phyloP scores from a whole-genome alignment of 1,284 basidiomycete species.

The Peniophora sp. region DNA sequence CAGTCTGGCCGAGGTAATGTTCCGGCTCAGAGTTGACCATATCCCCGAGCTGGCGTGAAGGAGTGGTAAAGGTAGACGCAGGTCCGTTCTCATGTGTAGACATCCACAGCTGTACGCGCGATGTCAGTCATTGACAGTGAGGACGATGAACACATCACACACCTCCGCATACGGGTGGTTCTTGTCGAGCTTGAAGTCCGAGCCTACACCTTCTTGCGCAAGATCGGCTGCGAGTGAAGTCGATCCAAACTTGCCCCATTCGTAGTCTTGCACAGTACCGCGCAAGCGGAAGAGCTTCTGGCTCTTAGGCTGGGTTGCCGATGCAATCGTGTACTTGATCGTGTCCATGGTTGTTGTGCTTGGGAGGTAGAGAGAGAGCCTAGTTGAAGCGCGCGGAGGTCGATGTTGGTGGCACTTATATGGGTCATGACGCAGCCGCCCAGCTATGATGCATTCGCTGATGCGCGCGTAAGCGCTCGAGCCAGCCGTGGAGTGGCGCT shows the following conservation, averaged over 20 bases:
- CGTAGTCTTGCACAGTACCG: conserved; percentile 11
- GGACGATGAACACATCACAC: background rate
- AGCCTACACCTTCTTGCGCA: conserved; percentile 8
- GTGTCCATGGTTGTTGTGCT: too few relatives aligned
- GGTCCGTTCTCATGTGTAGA: conserved; percentile 57
- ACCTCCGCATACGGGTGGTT: conserved; percentile 13
- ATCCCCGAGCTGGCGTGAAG: conserved; percentile 24
- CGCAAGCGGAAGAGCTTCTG: conserved; percentile 9
- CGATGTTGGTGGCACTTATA: too few relatives aligned
- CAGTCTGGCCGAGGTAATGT: conserved; percentile 23
- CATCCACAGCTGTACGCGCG: conserved; percentile 51
- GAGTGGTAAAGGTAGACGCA: conserved; percentile 26
- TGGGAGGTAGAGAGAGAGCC: too few relatives aligned
- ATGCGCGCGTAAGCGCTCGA: too few relatives aligned
- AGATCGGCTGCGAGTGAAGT: conserved; percentile 12
- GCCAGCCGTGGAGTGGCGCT: too few relatives aligned
- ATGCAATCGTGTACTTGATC: too few relatives aligned
- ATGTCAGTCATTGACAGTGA: background rate
- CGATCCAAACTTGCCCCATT: conserved; percentile 13
- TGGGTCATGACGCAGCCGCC: too few relatives aligned
- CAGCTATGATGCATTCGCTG: too few relatives aligned
- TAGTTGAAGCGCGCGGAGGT: too few relatives aligned
- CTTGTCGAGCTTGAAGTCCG: conserved; percentile 9
- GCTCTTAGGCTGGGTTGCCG: background rate
- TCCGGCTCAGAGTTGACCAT: conserved; percentile 31